phyloP scores from a whole-genome alignment of 805 yeast genomes.

The Ogataea angusta region DNA sequence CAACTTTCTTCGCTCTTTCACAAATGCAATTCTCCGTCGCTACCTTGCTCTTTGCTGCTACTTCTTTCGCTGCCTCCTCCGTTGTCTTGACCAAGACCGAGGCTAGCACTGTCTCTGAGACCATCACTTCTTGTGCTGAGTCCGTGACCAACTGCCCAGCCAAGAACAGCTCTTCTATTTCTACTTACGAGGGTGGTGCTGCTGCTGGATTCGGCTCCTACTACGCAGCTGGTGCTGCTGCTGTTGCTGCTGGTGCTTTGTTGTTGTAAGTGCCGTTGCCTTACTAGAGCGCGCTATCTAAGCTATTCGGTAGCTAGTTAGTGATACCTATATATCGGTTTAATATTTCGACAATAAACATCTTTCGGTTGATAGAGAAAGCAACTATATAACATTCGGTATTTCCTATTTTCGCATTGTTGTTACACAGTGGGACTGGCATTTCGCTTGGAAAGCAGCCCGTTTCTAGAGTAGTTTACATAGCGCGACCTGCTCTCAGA shows the following conservation, averaged over 20 bases:
- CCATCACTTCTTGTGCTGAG: conserved; percentile 38
- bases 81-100: conserved; percentile 33
- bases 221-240: conserved; percentile 34
- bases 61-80: conserved; percentile 36
- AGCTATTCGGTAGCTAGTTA: conserved; percentile 5
- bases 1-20: conserved; percentile 28
- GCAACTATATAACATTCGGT: no score
- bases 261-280: conserved; percentile 26
- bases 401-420: background rate
- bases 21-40: conserved; percentile 47
- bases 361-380: background rate
- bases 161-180: conserved; percentile 23
- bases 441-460: conserved; percentile 19
- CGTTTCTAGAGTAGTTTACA: conserved; percentile 26
- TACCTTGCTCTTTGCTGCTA: conserved; percentile 35
- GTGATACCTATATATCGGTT: conserved; percentile 12
- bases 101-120: conserved; percentile 36
- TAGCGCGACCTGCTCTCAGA: conserved; percentile 23
- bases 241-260: conserved; percentile 36
- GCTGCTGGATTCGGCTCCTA: conserved; percentile 24
- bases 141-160: conserved; percentile 44
- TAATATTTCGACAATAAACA: conserved; percentile 9
- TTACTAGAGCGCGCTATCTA: conserved; percentile 1
- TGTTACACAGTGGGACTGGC: conserved; percentile 16
- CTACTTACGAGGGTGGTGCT: conserved; percentile 36